These are phyloP conservation scores for Rhododendron molle DNA, from an alignment of 148 eudicot genomes.

Conservation along the genomic window DNA sequence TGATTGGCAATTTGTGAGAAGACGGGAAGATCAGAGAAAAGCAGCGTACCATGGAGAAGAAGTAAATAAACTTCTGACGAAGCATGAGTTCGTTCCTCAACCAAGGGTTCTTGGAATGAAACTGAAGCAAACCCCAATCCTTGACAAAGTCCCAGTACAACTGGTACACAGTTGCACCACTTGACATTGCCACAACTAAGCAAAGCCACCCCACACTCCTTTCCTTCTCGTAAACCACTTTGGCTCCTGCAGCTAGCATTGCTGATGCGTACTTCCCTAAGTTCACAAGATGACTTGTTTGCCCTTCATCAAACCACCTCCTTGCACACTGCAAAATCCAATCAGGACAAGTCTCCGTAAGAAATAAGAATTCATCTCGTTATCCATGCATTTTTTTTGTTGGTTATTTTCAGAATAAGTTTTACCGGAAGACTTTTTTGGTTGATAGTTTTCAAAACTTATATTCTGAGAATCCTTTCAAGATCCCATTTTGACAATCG, in stretches of 20 bases:
- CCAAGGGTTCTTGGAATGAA: slow-evolving; percentile 91
- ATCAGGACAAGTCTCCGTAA: background rate
- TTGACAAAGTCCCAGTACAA: slow-evolving; percentile 98
- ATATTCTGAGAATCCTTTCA: background rate
- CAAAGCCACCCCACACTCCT: slow-evolving; percentile 58
- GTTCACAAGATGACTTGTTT: slow-evolving; percentile 72
- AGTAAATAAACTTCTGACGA: slow-evolving; percentile 69
- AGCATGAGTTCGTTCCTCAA: slow-evolving; percentile 86
- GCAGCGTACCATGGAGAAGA: slow-evolving; percentile 77
- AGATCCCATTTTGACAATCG: background rate
- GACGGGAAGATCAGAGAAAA: background rate
- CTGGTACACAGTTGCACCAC: slow-evolving; percentile 85
- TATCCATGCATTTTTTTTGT: background rate
- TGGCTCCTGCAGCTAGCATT: slow-evolving; percentile 98
- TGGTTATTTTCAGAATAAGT: background rate
- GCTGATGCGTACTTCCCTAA: slow-evolving; percentile 95
- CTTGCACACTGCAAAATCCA: slow-evolving; percentile 69
- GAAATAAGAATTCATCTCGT: background rate
- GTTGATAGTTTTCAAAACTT: background rate
- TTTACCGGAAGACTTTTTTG: background rate
- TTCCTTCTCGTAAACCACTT: slow-evolving; percentile 88
- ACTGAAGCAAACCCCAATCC: slow-evolving; percentile 96
- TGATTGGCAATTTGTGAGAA: background rate
- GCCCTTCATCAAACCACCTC: slow-evolving; percentile 97
- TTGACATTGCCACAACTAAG: slow-evolving; percentile 72